Evolutionary conservation across 495 filamentous ascomycete species (phyloP), one percentile per base, ranked within the genome.

Genomic region (Pyronema omphalodes): DNA sequence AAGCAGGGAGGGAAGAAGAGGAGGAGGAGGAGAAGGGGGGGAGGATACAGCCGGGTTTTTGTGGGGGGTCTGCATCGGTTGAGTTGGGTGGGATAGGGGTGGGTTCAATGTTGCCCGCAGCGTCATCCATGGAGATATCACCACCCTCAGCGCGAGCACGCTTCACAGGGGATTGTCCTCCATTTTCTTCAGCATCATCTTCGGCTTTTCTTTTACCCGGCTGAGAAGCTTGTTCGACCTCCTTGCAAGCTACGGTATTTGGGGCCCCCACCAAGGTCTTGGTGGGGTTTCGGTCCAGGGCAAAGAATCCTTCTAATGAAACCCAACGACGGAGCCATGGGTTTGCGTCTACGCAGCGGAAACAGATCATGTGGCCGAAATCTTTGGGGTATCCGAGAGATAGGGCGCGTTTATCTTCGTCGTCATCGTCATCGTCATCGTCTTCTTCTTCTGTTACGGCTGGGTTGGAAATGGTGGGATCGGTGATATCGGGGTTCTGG

Each of bases 301-400:
- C 74, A 4, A 96, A 70, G 61, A 99, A 96, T 3, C 88, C 88
- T 2, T 75, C 64, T 0, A 81, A 77, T 3, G 84, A 84, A n/a
- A 86, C 88, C 61, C 95, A 96, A 54, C 73, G 69, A 69, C 87
- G 91, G 60, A 99, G 80, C 91, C 89, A 99, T 0, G 88, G 88
- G 60, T 84, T 79, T 0, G 84, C 78, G 19, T 89, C 82, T 35
- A 91, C 73, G 60, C 93, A 99, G 64, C 93, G 87, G 72, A 87
- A 94, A 71, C 93, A 99, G 45, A 99, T 76, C 61, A 95, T 84
- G 29, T 77, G 75, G 8, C 88, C 84, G 60, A 95, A 98, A 47
- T 82, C 78, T 17, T 94, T 85, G 0, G 91, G 91, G 59, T 96
- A 96, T 4, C 86, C 84, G 1, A 83, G 82, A 2, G 87, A 87